A percentile compares a stretch with the other conserved stretches of the same genome.
These are phyloP conservation scores for Phytophthora fragariaefolia DNA, from an alignment of 352 stramenopile species.

Conservation along the genomic window DNA sequence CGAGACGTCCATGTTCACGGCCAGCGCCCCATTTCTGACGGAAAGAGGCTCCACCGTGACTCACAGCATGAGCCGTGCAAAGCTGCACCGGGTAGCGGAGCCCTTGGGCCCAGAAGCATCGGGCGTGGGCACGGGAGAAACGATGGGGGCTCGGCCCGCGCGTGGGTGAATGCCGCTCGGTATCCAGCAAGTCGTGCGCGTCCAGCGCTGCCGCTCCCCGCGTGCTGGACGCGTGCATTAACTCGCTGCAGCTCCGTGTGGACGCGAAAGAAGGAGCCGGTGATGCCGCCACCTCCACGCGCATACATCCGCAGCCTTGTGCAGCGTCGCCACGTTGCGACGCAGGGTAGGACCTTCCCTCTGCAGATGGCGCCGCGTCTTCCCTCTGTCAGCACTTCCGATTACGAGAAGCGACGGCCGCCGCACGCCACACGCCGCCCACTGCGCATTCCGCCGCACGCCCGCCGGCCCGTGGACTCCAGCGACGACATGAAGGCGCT, in stretches of 20 bases:
- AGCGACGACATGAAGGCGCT: constrained; percentile 44
- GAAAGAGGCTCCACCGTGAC: no score
- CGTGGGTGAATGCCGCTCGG: no score
- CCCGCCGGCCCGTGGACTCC: neutral
- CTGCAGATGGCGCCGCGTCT: constrained; percentile 16
- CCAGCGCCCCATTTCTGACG: constrained; percentile 30
- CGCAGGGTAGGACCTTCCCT: constrained; percentile 24
- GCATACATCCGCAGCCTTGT: neutral
- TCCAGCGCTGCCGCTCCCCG: constrained; percentile 7
- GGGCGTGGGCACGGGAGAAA: constrained; percentile 2
- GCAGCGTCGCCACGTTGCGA: constrained; percentile 25
- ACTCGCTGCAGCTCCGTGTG: constrained; percentile 20
- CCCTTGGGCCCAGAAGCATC: constrained; percentile 3
- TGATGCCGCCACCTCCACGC: no score
- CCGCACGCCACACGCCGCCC: neutral
- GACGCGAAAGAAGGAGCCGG: constrained; percentile 32
- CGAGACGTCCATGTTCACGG: constrained; percentile 2
- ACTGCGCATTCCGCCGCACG: neutral
- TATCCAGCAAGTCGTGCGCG: neutral
- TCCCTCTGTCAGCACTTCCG: constrained; percentile 12
- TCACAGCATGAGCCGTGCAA: constrained; percentile 17
- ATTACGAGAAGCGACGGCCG: constrained; percentile 17
- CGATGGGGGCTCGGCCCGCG: constrained; percentile 18
- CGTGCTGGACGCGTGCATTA: neutral
- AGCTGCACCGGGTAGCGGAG: no score